Base-by-base conservation (phyloP, 2,329 filamentous ascomycete genomes). In the Calonectria hongkongensis region DNA sequence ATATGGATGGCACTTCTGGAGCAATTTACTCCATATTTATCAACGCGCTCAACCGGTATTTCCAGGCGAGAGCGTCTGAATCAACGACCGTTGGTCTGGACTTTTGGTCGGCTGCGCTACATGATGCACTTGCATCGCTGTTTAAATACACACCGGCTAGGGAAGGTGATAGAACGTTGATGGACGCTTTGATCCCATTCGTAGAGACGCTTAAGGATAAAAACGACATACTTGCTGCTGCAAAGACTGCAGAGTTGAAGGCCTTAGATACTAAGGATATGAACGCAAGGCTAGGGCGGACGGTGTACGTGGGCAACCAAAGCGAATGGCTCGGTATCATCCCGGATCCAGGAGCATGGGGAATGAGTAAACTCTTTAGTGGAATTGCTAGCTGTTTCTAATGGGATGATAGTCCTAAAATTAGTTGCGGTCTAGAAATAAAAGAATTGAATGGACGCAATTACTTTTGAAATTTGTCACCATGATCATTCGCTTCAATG, bases 21-120 rank as follows among this genome's bases (percentile, higher is more conserved):
- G 93, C 93, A 16, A 88, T 95, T 58, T 94, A 94, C 81, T 91
- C 92, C 65, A 95, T 95, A 77, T 95, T 94, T 85, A 84, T 95
- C 60, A 94, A 94, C 78, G 91, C 93, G 0, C 87, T 95, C 2
- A 89, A 91, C 18, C 88, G 73, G 7, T 70, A 78, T 6, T 66
- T 76, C 7, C 73, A 74, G 21, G 28, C 72, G 8, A 7, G 16
- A 10, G 51, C 63, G 0, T n/a, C 28, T 5, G 54, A 65, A 25
- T 36, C 70, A 10, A 62, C 66, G 5, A 75, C 73, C 9, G 67
- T 74, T 3, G 48, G 71, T 21, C 60, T 74, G 82, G 33, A 21
- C 3, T 39, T 58, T 6, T 74, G 82, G 86, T 70, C 89, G 2
- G 84, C 87, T 48, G 93, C 93, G 6, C 82, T 94, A 8, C 83